A percentile compares a stretch with the other conserved stretches of the same genome.
phyloP scores from a whole-genome alignment of 441 rosid species.

The Viola pubescens region DNA sequence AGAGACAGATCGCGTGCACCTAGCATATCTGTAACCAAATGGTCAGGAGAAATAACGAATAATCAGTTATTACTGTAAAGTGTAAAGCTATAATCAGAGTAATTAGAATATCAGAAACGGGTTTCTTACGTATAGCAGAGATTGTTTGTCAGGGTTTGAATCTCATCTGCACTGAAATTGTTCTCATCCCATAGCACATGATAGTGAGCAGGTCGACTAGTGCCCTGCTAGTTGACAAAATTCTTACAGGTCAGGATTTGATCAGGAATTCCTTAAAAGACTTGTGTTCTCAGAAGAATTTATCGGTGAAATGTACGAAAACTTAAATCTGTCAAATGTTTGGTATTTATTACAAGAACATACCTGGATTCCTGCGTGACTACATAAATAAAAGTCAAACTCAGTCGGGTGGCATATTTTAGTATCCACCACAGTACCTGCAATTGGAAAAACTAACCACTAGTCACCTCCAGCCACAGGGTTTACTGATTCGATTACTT shows the following conservation, averaged over 20 bases:
- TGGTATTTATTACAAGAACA: conserved; percentile 3
- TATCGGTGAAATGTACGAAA: not conserved
- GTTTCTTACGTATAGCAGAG: not conserved
- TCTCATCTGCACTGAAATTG: conserved; percentile 2
- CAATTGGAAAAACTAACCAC: not conserved
- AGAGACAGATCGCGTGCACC: conserved; percentile 1
- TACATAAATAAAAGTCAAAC: conserved; percentile 82
- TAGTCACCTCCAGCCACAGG: not conserved
- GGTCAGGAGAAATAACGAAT: not conserved
- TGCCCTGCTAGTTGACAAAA: not conserved
- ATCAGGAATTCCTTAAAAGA: not conserved
- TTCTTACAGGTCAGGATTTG: not conserved
- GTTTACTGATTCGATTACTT: not conserved
- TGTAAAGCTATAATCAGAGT: too few relatives aligned
- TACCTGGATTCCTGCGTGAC: conserved; percentile 92
- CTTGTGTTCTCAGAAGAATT: not conserved
- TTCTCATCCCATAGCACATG: conserved; percentile 1
- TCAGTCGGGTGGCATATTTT: conserved; percentile 85
- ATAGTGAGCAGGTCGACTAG: not conserved
- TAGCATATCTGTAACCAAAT: not conserved
- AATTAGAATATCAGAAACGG: not conserved
- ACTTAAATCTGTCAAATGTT: too few relatives aligned
- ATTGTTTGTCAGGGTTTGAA: not conserved
- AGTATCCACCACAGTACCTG: conserved; percentile 81
- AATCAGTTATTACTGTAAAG: too few relatives aligned